Evolutionary conservation across 1,284 basidiomycete genomes (phyloP), one percentile per base, ranked within the genome.

Genomic region (Schizophyllum commune): DNA sequence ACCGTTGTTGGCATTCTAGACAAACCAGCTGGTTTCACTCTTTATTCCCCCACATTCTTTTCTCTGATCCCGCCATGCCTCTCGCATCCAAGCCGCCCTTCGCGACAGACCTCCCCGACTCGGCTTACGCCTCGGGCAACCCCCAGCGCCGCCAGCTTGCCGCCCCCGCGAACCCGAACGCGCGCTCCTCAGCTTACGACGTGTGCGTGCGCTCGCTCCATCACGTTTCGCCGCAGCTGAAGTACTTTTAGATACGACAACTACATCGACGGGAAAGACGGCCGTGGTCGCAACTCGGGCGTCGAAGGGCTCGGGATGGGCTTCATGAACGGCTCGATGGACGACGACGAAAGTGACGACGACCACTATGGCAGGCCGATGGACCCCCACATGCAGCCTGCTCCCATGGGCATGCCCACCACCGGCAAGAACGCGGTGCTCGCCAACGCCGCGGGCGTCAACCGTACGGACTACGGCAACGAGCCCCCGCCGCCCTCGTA

Each of bases 51-150:
- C 39, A 47, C 39, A 47, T 47, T 47, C 39, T 47, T 47, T 27
- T 27, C 27, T 47, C 39, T 47, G 39, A 13, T 47, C 39, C 39
- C 39, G 39, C 39, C 39, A 47, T 47, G 39, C 39, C 83, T 63
- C 76, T 84, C 65, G 83, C 84, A 69, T 84, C 82, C 65, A 79
- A 77, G 74, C 85, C 86, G 52, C 84, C 86, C 56, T 88, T 82
- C 70, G 86, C 84, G 53, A 88, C 85, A 52, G 83, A 89, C 74
- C 78, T 83, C 69, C 82, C 83, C 21, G 85, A 88, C 71, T 79
- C 81, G 51, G 73, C 79, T 65, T 88, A 83, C 69, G 77, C 53
- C 53, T 55, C 64, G 61, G 82, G 63, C 68, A 77, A 63, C 64
- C 78, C 64, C 67, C 76, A 71, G 71, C 77, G 67, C 65, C 69